Conservation (phyloP, 345 rosid species). For the Syzygium aromaticum region DNA sequence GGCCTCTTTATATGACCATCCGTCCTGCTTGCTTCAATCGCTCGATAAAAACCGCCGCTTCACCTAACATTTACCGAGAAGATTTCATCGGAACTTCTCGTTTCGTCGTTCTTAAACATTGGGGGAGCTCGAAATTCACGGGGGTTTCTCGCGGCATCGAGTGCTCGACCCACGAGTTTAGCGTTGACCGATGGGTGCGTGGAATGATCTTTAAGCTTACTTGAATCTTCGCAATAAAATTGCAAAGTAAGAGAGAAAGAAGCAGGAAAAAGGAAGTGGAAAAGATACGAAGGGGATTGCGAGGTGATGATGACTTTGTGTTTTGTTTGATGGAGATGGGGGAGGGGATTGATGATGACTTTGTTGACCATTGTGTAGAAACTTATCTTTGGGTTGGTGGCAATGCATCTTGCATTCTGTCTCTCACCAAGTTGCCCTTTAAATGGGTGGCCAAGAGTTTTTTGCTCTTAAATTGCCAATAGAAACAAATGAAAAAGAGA, state of each 20-base stretch:
- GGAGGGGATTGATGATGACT: not conserved
- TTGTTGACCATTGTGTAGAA: not conserved
- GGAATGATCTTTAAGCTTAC: not conserved
- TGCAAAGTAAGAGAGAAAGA: not conserved
- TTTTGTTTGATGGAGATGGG: not conserved
- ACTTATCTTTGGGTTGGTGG: too few relatives aligned
- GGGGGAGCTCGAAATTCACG: not conserved
- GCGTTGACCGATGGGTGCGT: not conserved
- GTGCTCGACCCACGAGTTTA: not conserved
- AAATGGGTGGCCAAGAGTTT: not conserved
- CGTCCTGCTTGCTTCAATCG: rapidly evolving
- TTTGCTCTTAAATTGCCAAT: not conserved
- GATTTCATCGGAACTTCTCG: not conserved
- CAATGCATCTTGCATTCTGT: too few relatives aligned
- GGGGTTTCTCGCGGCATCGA: not conserved
- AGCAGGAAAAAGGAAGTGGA: not conserved
- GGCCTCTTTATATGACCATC: not conserved
- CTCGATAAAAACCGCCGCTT: not conserved
- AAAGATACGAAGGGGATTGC: not conserved
- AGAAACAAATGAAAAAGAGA: too few relatives aligned
- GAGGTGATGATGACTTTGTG: not conserved
- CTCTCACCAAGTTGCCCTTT: too few relatives aligned
- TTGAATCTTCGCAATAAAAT: not conserved
- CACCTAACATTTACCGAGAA: not conserved
- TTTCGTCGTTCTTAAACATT: not conserved